phyloP scores from a whole-genome alignment of 805 yeast genomes.

The Myxozyma udenii region DNA sequence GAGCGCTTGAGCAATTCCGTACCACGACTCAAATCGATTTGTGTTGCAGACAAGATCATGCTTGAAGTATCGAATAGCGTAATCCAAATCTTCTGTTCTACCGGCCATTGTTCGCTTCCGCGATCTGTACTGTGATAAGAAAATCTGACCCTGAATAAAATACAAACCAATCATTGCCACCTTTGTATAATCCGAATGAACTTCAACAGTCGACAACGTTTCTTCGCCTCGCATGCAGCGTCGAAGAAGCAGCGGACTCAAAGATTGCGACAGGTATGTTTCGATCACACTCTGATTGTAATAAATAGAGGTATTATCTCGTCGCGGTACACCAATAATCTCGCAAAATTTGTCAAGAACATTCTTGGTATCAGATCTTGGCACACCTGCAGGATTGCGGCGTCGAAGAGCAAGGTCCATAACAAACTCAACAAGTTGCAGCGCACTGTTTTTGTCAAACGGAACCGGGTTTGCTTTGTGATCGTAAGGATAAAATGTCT shows the following conservation, averaged over 20 bases:
- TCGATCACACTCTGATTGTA: constrained; percentile 45
- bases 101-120: constrained; percentile 78
- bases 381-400: constrained; percentile 54
- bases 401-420: constrained; percentile 54
- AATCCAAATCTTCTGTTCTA: constrained; percentile 74
- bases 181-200: constrained; percentile 17
- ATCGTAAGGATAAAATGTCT: constrained; percentile 59
- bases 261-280: constrained; percentile 43
- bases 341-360: constrained; percentile 70
- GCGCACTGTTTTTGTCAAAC: constrained; percentile 45
- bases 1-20: constrained; percentile 72
- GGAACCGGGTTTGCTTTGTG: constrained; percentile 52
- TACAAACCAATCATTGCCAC: constrained; percentile 52
- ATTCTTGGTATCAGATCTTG: constrained; percentile 65
- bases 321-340: constrained; percentile 63
- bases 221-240: constrained; percentile 19
- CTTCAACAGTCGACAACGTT: constrained; percentile 14
- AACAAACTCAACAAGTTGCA: constrained; percentile 46
- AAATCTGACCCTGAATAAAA: constrained; percentile 63
- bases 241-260: constrained; percentile 28
- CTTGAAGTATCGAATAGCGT: constrained; percentile 62
- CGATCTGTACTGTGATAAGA: constrained; percentile 63
- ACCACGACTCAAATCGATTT: constrained; percentile 80
- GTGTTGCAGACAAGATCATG: constrained; percentile 67
- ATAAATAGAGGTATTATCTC: constrained; percentile 31